phyloP scores from a whole-genome alignment of 2,329 filamentous ascomycete species.

The Plectosphaerella cucumerina region DNA sequence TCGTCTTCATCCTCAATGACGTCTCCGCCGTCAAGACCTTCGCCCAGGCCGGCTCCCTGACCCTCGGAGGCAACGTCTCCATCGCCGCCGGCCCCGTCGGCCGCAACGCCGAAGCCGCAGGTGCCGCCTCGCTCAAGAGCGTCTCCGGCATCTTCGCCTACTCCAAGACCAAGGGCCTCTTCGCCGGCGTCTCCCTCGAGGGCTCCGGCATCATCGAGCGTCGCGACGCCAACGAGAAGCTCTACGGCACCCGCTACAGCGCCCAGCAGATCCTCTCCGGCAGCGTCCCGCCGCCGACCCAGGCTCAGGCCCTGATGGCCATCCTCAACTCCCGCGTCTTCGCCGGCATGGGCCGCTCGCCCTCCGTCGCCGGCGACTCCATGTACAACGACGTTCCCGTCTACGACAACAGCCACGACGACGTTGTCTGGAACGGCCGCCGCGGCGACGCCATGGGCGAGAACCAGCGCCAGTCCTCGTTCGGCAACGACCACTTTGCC shows the following conservation, averaged over 20 bases:
- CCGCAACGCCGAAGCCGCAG: conserved; percentile 91
- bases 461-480: conserved; percentile 38
- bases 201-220: conserved; percentile 91
- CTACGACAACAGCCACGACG: conserved; percentile 79
- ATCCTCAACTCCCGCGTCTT: conserved; percentile 85
- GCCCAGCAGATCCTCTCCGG: conserved; percentile 80
- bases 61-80: conserved; percentile 92
- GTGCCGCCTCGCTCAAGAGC: conserved; percentile 83
- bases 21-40: conserved; percentile 85
- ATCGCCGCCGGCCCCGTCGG: conserved; percentile 92
- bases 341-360: conserved; percentile 52
- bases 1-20: conserved; percentile 98
- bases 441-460: conserved; percentile 69
- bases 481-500: conserved; percentile 46
- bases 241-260: conserved; percentile 80
- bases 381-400: conserved; percentile 95
- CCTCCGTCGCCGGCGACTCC: conserved; percentile 43
- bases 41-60: conserved; percentile 85
- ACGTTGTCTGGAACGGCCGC: conserved; percentile 78
- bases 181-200: conserved; percentile 92
- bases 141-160: conserved; percentile 94
- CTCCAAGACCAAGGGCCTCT: conserved; percentile 95
- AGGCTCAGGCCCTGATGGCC: conserved; percentile 78
- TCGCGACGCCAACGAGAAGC: conserved; percentile 93
- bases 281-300: conserved; percentile 70